Percentiles rank a stretch among this genome's conserved stretches.
Evolutionary conservation across 345 rosid genomes (phyloP).

Genomic region (Euclidium syriacum): DNA sequence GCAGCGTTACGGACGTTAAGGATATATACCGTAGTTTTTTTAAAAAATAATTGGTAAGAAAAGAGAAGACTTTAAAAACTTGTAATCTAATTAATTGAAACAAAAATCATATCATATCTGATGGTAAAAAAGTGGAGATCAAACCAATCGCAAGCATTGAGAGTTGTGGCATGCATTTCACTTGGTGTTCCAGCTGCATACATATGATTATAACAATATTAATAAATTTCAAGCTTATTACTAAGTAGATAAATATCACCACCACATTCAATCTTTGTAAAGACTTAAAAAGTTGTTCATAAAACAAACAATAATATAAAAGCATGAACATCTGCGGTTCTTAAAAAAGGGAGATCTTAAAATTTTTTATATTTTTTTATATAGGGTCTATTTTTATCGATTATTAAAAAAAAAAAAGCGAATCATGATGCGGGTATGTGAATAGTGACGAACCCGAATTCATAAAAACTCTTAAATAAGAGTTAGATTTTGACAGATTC

Average conservation of each 20-base stretch:
- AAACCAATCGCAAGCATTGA: conserved; percentile 59
- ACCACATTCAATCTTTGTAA: not conserved
- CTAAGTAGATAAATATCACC: not conserved
- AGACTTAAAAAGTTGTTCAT: not conserved
- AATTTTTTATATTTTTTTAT: no score
- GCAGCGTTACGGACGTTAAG: conserved; percentile 15
- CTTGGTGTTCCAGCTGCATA: conserved; percentile 67
- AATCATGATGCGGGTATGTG: no score
- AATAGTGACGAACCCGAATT: no score
- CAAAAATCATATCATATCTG: not conserved
- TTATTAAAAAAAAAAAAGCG: no score
- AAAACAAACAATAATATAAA: no score
- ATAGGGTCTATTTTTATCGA: no score
- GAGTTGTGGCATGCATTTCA: conserved; percentile 48
- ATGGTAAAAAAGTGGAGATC: not conserved
- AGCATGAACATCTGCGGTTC: no score
- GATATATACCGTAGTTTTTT: not conserved
- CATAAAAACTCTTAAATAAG: no score
- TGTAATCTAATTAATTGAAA: no score
- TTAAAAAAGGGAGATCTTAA: no score
- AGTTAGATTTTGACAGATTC: no score
- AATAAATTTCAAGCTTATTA: not conserved
- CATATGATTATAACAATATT: not conserved
- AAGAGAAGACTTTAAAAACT: no score
- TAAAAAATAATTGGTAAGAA: not conserved